phyloP scores from a whole-genome alignment of 2,329 filamentous ascomycete genomes.

The Xylariaceae sp. region DNA sequence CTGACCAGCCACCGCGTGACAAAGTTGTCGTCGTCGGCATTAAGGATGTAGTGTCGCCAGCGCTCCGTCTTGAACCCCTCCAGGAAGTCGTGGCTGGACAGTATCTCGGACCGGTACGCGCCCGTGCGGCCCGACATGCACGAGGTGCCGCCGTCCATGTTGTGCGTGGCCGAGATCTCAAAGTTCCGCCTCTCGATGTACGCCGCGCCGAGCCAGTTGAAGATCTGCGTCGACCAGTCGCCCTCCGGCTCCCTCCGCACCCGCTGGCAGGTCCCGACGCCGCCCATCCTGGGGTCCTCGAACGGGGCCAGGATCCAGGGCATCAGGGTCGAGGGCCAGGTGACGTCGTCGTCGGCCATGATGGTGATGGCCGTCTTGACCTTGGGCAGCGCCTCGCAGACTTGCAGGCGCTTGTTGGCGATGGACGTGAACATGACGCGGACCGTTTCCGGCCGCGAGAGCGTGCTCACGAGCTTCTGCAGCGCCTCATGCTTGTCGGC shows the following conservation, averaged over 20 bases:
- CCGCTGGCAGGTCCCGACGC: constrained; percentile 87
- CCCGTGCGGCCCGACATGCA: constrained; percentile 94
- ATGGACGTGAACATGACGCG: constrained; percentile 73
- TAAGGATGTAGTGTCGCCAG: constrained; percentile 84
- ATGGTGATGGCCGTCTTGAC: constrained; percentile 81
- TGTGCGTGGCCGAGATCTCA: constrained; percentile 92
- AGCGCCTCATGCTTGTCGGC: constrained; percentile 70
- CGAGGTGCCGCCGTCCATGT: constrained; percentile 91
- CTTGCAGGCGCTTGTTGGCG: constrained; percentile 92
- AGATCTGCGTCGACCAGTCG: constrained; percentile 60
- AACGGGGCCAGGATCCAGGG: constrained; percentile 93
- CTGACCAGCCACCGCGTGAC: constrained; percentile 93
- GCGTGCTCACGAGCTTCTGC: constrained; percentile 59
- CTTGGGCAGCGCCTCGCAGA: constrained; percentile 83
- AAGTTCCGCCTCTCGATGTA: constrained; percentile 95
- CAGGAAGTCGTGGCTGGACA: constrained; percentile 80
- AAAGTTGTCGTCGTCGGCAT: constrained; percentile 97
- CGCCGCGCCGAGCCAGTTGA: constrained; percentile 85
- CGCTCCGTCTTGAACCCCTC: constrained; percentile 88
- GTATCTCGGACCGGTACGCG: constrained; percentile 83
- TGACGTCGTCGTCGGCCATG: constrained; percentile 94
- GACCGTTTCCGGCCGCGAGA: constrained; percentile 54
- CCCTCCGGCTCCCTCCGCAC: constrained; percentile 65
- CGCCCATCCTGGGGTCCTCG: constrained; percentile 76
- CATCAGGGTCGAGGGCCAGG: constrained; percentile 80